Evolutionary conservation across 441 rosid genomes (phyloP), one percentile per base, ranked within the genome.

Genomic region (Brassica hybrid): DNA sequence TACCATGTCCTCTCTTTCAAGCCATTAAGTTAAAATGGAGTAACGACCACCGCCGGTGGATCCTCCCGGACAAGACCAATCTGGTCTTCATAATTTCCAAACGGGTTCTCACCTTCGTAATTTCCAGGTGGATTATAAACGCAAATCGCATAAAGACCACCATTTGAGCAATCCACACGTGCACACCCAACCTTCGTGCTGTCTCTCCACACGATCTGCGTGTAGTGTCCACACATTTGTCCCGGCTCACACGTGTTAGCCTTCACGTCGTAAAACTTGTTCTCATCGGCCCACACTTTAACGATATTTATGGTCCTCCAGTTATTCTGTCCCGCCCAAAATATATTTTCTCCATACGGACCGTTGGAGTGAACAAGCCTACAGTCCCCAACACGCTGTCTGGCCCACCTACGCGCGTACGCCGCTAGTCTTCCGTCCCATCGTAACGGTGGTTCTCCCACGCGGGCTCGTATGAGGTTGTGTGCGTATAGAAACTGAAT

Each of bases 101-200:
- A 56, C 60, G 60, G 60, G 60, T 56, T 56, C 25, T 56, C 60
- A 56, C 60, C 60, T 56, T 56, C 25, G 60, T 56, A 56, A 18
- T 56, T 56, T 8, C 60, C 60, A 6, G 60, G 60, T 56, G 60
- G 60, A 5, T 56, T 18, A 56, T 56, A 56, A 8, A 56, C 60
- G 9, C 60, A 56, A 56, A 56, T 56, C 60, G 25, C 60, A 18
- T 56, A 56, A 56, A 56, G 23, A 0, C 60, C 60, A 9, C 60
- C 60, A 12, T 56, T 8, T 56, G 60, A 56, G 9, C 60, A 56
- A 56, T 56, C 60, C 60, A 56, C 60, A 17, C 25, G 60, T 56
- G 60, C 60, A 18, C 60, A 56, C 12, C 60, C 60, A 56, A 56
- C 25, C 60, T 56, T 56, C 2, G 60, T 56, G 60, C 60, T 56